phyloP scores from a whole-genome alignment of 495 filamentous ascomycete species.

The Tuber magnatum region DNA sequence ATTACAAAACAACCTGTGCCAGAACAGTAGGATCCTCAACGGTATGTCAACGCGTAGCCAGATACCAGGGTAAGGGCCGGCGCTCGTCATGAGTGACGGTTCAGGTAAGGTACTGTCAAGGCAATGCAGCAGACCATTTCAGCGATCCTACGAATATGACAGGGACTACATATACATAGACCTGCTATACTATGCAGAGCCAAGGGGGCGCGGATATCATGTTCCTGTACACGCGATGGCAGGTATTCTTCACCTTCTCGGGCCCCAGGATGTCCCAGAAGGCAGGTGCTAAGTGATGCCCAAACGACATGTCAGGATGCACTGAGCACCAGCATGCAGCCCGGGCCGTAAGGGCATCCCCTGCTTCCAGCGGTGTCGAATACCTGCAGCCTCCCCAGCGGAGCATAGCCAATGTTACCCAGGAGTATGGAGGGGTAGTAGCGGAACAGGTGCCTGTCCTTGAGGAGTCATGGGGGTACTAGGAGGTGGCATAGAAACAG shows the following conservation, averaged over 20 bases:
- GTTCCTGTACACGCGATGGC: conserved; percentile 4
- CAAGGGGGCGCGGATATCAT: conserved; percentile 5
- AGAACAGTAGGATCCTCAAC: neutral
- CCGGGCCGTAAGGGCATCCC: neutral
- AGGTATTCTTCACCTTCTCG: conserved; percentile 15
- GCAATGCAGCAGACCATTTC: conserved; percentile 12
- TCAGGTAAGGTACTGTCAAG: neutral
- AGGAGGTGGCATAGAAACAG: neutral
- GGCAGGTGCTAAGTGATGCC: neutral
- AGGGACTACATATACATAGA: conserved; percentile 5
- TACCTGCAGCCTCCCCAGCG: no score
- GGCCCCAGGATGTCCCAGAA: neutral
- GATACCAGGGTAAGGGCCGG: neutral
- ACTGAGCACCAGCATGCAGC: neutral
- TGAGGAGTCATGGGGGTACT: neutral
- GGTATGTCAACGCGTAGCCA: neutral
- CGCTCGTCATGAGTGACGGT: neutral
- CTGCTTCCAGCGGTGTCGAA: neutral
- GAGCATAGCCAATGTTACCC: no score
- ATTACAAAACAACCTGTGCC: neutral
- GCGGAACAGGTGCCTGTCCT: neutral
- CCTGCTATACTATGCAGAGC: neutral
- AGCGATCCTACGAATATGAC: conserved; percentile 12
- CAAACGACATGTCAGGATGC: neutral
- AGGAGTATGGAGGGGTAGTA: no score